A percentile compares a stretch with the other conserved stretches of the same genome.
Evolutionary conservation across 306 rosid species (phyloP).

Genomic region (Pterocarpus macrocarpus): DNA sequence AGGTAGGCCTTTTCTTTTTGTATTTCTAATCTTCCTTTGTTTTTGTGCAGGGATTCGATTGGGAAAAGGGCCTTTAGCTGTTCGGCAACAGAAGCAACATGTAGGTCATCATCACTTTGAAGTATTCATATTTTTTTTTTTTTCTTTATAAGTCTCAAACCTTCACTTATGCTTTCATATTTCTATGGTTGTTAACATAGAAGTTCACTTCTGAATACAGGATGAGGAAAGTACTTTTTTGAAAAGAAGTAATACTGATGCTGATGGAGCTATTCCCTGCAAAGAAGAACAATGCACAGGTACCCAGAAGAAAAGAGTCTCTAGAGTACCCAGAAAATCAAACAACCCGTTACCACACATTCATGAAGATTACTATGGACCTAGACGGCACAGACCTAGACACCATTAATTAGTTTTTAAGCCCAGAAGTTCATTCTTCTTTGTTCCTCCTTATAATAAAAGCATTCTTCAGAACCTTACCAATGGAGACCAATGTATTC

Average conservation of each 20-base stretch:
- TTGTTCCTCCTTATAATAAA: neutral
- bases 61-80: slow-evolving; percentile 55
- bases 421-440: neutral
- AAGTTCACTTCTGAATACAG: slow-evolving; percentile 49
- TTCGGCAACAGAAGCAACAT: slow-evolving; percentile 51
- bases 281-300: slow-evolving; percentile 69
- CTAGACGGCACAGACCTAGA: slow-evolving; percentile 68
- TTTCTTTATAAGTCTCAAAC: neutral
- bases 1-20: neutral
- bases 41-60: slow-evolving; percentile 74
- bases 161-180: slow-evolving; percentile 10
- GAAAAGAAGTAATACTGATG: slow-evolving; percentile 36
- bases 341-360: slow-evolving; percentile 63
- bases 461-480: no score
- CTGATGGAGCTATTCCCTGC: slow-evolving; percentile 49
- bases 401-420: slow-evolving; percentile 63
- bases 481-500: slow-evolving; percentile 13
- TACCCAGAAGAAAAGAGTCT: slow-evolving; percentile 65
- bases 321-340: slow-evolving; percentile 65
- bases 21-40: slow-evolving; percentile 19
- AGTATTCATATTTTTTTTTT: slow-evolving; percentile 15
- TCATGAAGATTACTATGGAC: slow-evolving; percentile 86
- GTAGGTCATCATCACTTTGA: slow-evolving; percentile 50
- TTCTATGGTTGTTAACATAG: neutral
- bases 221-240: slow-evolving; percentile 46